Percentiles rank a stretch among this genome's conserved stretches.
These are phyloP conservation scores for Penicillium turbatum DNA, from an alignment of 495 filamentous ascomycete species.

Conservation along the genomic window DNA sequence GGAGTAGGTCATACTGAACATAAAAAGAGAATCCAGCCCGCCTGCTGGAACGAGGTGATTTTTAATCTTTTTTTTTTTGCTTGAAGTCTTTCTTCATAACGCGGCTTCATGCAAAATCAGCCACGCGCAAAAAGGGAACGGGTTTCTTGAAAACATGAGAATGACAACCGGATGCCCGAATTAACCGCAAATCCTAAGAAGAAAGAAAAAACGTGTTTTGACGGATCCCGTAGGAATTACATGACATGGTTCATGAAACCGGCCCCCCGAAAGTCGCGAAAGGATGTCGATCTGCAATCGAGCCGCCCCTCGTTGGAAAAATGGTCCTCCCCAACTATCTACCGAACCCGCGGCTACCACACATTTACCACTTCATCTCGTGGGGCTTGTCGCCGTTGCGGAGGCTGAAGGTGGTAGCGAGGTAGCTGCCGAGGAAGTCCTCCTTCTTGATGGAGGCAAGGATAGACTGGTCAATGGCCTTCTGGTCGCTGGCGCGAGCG, in stretches of 20 bases:
- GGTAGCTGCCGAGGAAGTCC: slow-evolving; percentile 80
- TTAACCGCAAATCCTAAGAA: slow-evolving; percentile 34
- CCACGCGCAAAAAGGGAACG: slow-evolving; percentile 28
- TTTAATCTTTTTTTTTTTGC: slow-evolving; percentile 41
- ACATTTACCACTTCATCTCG: slow-evolving; percentile 85
- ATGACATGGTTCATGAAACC: slow-evolving; percentile 38
- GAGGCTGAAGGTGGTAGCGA: slow-evolving; percentile 88
- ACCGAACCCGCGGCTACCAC: slow-evolving; percentile 48
- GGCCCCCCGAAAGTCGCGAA: slow-evolving; percentile 28
- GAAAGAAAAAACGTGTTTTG: slow-evolving; percentile 24
- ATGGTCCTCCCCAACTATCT: slow-evolving; percentile 44
- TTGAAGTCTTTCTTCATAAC: slow-evolving; percentile 36
- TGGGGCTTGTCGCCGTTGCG: slow-evolving; percentile 98
- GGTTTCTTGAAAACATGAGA: slow-evolving; percentile 31
- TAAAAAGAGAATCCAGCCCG: slow-evolving; percentile 37
- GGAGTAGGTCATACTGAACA: slow-evolving; percentile 44
- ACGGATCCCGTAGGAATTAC: slow-evolving; percentile 43
- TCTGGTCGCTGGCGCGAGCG: slow-evolving; percentile 92
- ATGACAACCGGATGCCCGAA: slow-evolving; percentile 38
- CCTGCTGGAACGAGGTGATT: slow-evolving; percentile 39
- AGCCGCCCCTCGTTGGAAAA: slow-evolving; percentile 42
- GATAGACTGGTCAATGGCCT: slow-evolving; percentile 91
- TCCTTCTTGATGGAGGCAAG: slow-evolving; percentile 94
- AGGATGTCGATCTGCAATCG: slow-evolving; percentile 38
- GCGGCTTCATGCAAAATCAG: slow-evolving; percentile 39